Base-by-base conservation (phyloP, 2,329 filamentous ascomycete species). In the Westerdykella ornata region DNA sequence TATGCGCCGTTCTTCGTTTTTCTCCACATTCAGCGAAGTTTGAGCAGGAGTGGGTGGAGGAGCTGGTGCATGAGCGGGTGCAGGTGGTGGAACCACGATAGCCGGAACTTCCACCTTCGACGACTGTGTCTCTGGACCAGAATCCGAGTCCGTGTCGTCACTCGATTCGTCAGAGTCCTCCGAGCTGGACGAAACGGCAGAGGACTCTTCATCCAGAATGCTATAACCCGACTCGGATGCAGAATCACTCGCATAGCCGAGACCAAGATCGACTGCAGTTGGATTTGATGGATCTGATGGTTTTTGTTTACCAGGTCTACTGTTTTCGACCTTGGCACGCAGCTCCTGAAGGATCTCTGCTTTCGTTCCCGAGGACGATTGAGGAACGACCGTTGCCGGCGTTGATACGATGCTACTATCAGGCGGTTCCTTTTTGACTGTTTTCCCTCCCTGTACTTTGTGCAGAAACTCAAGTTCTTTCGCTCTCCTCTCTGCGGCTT, bases 401-500 rank as follows among this genome's bases (percentile, higher is more conserved):
- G 22, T 14, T 46, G 33, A 8, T 37, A 45, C 22, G 22, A 45
- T 13, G 48, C 39, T 12, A 33, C 17, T 15, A 18, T 28, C 34
- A 36, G 26, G 35, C 19, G 12, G n/a, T 41, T 48, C 46, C 28
- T 39, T n/a, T 52, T 49, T 53, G 49, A 32, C 36, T 7, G 49
- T 41, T 33, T 49, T 47, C 16, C 18, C 14, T 18, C 53, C 57
- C 35, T 52, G 56, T 7, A 63, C 42, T 20, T 48, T 57, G 20
- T 51, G 45, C 16, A 68, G 45, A 19, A 67, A 60, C 41, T 75
- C 72, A 42, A 77, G 39, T 37, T 65, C 60, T 18, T 43, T 44
- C 31, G 40, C 48, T 16, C 60, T 53, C 41, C 50, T 56, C 16
- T 43, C 46, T 1, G 46, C 53, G 5, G 52, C 48, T 41, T 60